Conservation (phyloP, 192 early-diverging fungal genomes). For the Paraglomus occultum region DNA sequence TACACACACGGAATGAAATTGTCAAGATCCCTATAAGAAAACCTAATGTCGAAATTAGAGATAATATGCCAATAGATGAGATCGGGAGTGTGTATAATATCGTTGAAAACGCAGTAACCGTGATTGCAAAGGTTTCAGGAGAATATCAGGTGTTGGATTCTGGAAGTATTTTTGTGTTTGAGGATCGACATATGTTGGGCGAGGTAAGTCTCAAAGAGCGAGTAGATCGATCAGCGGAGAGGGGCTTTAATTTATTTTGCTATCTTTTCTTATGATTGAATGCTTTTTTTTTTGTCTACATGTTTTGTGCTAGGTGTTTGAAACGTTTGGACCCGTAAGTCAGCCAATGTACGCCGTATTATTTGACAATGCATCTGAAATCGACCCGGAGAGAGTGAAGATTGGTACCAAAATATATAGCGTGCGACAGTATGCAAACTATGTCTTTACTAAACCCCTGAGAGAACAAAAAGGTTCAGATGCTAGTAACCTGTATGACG, state of each 20-base stretch:
- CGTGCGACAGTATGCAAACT: constrained; percentile 58
- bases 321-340: constrained; percentile 89
- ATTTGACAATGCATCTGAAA: constrained; percentile 63
- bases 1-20: constrained; percentile 65
- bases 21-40: constrained; percentile 45
- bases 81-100: constrained; percentile 69
- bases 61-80: constrained; percentile 44
- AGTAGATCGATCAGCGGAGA: neutral
- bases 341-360: constrained; percentile 82
- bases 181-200: constrained; percentile 61
- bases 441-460: constrained; percentile 66
- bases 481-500: constrained; percentile 91
- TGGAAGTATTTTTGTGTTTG: constrained; percentile 69
- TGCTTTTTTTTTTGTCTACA: constrained; percentile 16
- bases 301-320: constrained; percentile 57
- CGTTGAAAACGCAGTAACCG: constrained; percentile 72
- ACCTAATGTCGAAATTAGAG: constrained; percentile 47
- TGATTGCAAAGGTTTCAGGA: constrained; percentile 51
- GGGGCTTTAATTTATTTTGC: neutral
- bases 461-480: constrained; percentile 77
- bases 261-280: constrained; percentile 1
- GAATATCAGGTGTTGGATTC: constrained; percentile 66
- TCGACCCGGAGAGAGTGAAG: constrained; percentile 45
- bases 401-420: constrained; percentile 59
- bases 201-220: constrained; percentile 45